phyloP scores from a whole-genome alignment of 139 green algal species.

The Chlorella vulgaris region DNA sequence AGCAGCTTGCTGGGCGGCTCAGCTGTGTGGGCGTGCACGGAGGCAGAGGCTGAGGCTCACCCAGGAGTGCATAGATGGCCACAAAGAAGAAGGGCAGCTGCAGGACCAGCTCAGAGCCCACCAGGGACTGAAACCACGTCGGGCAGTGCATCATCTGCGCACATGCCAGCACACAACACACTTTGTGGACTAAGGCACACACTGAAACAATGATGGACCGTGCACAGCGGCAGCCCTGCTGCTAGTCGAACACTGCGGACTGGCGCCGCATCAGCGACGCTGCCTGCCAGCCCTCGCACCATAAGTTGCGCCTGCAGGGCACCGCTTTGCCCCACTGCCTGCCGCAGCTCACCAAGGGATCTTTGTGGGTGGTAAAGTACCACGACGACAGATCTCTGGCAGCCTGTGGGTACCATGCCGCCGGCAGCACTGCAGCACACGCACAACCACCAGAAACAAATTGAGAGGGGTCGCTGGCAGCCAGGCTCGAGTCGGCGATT shows the following conservation, averaged over 20 bases:
- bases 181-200: background rate
- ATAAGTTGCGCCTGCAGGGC: background rate
- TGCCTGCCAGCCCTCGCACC: background rate
- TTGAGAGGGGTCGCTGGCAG: too few relatives aligned
- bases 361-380: slow-evolving; percentile 63
- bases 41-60: background rate
- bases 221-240: background rate
- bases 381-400: slow-evolving; percentile 35
- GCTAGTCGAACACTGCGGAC: too few relatives aligned
- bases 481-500: too few relatives aligned
- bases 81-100: slow-evolving; percentile 86
- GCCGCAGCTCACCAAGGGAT: slow-evolving; percentile 63
- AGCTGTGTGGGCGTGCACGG: background rate
- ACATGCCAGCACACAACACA: background rate
- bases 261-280: background rate
- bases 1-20: background rate
- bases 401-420: slow-evolving; percentile 41
- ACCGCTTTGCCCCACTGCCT: background rate
- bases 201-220: too few relatives aligned
- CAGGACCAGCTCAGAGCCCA: slow-evolving; percentile 65
- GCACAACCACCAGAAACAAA: too few relatives aligned
- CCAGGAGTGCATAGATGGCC: slow-evolving; percentile 59
- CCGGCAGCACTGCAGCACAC: slow-evolving; percentile 46
- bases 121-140: slow-evolving; percentile 69
- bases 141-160: slow-evolving; percentile 57